Evolutionary conservation across 495 filamentous ascomycete species (phyloP).

Genomic region (Tuber brumale): DNA sequence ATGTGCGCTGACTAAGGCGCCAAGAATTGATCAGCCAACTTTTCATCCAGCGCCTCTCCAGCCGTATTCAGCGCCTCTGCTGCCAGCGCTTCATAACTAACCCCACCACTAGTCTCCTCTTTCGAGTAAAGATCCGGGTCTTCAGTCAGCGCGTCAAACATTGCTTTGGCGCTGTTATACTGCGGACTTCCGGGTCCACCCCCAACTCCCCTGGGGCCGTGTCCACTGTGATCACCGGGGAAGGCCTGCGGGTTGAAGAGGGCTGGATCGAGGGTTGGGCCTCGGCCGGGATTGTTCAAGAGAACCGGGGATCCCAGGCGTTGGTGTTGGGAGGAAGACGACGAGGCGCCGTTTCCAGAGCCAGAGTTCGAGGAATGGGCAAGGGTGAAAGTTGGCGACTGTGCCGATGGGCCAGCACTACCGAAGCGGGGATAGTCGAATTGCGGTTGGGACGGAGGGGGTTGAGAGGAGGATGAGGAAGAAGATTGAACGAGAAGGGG

Average conservation of each 20-base stretch:
- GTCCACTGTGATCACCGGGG: slow-evolving; percentile 6
- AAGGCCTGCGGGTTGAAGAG: slow-evolving; percentile 30
- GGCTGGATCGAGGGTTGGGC: slow-evolving; percentile 38
- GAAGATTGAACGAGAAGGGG: slow-evolving; percentile 9
- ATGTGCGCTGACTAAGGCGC: slow-evolving; percentile 7
- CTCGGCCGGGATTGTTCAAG: slow-evolving; percentile 36
- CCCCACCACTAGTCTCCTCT: slow-evolving; percentile 23
- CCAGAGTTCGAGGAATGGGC: slow-evolving; percentile 13
- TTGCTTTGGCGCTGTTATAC: slow-evolving; percentile 27
- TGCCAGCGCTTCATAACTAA: slow-evolving; percentile 32
- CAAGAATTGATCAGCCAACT: slow-evolving; percentile 34
- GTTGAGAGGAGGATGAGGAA: slow-evolving; percentile 24
- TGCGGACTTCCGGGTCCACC: slow-evolving; percentile 29
- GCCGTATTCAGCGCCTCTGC: slow-evolving; percentile 29
- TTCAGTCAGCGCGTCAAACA: slow-evolving; percentile 41
- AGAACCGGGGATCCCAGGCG: slow-evolving; percentile 33
- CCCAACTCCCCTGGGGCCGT: slow-evolving; percentile 23
- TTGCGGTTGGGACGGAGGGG: slow-evolving; percentile 32
- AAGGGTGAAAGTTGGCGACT: slow-evolving; percentile 37
- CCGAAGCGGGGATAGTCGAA: slow-evolving; percentile 37
- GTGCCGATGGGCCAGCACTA: slow-evolving; percentile 16
- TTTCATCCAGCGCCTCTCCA: slow-evolving; percentile 26
- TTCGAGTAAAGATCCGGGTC: slow-evolving; percentile 38
- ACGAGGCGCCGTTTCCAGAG: slow-evolving; percentile 1
- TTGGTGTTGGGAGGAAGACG: background rate